A percentile compares a stretch with the other conserved stretches of the same genome.
These are phyloP conservation scores for Venturia asperata DNA, from an alignment of 2,329 filamentous ascomycete genomes.

Conservation along the genomic window DNA sequence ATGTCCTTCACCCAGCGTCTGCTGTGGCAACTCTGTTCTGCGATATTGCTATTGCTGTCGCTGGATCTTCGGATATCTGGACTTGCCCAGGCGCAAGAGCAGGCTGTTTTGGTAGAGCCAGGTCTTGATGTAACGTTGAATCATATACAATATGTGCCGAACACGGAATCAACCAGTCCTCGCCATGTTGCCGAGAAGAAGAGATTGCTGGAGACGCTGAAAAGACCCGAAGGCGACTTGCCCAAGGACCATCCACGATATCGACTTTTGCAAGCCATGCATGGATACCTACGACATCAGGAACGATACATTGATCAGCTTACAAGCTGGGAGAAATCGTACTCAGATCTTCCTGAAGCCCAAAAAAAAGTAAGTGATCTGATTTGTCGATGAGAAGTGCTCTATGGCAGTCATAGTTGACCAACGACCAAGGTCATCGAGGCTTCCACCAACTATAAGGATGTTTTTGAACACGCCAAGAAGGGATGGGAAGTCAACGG, in stretches of 20 bases:
- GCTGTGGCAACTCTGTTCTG: neutral
- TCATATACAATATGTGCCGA: conserved; percentile 6
- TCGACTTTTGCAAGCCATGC: conserved; percentile 8
- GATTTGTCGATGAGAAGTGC: too few relatives aligned
- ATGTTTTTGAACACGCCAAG: conserved; percentile 1
- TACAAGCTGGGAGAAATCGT: conserved; percentile 5
- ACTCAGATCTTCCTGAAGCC: conserved; percentile 4
- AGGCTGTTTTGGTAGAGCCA: neutral
- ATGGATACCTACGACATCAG: conserved; percentile 13
- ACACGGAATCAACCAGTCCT: neutral
- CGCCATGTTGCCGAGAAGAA: conserved; percentile 14
- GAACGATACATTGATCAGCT: conserved; percentile 14
- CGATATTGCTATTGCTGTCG: neutral
- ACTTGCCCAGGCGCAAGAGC: conserved; percentile 2
- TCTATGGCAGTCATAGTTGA: too few relatives aligned
- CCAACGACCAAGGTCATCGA: conserved; percentile 1
- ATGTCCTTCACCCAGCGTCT: neutral
- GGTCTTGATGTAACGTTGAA: conserved; percentile 11
- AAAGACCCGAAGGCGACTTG: neutral
- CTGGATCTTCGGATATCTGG: neutral
- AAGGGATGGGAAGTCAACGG: conserved; percentile 11
- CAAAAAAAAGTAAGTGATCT: conserved; percentile 12
- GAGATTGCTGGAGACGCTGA: neutral
- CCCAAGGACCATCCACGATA: conserved; percentile 6
- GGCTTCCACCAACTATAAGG: conserved; percentile 12